Conservation (phyloP, 345 rosid species). For the Hibiscus mutabilis region DNA sequence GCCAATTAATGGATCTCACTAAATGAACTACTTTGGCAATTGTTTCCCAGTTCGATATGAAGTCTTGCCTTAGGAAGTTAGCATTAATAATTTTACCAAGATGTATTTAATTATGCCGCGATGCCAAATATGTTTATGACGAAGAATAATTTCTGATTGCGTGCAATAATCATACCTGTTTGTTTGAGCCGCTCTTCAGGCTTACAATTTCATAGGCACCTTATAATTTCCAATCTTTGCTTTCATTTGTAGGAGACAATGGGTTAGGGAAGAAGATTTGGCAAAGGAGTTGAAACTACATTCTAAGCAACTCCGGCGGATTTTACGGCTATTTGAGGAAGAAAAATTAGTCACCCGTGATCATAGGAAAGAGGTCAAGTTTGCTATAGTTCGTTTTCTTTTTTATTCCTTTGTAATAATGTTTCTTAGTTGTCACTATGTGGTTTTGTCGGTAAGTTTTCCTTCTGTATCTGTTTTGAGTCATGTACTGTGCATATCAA, state of each 20-base stretch:
- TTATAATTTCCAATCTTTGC: background rate
- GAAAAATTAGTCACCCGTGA: slow-evolving; percentile 70
- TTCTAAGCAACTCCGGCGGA: slow-evolving; percentile 73
- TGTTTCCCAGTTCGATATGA: background rate
- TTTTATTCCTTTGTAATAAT: background rate
- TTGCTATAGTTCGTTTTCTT: slow-evolving; percentile 1
- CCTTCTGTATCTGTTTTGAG: background rate
- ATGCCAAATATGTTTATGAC: background rate
- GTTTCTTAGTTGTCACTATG: background rate
- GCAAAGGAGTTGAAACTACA: slow-evolving; percentile 80
- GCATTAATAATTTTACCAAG: background rate
- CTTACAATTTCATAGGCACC: background rate
- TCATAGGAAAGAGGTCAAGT: slow-evolving; percentile 72
- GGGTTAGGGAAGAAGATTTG: slow-evolving; percentile 96
- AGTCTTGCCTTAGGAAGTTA: background rate
- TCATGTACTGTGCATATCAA: background rate
- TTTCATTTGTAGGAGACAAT: slow-evolving; percentile 51
- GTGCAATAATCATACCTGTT: background rate
- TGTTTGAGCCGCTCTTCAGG: background rate
- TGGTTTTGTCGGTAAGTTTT: background rate
- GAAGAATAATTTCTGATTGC: background rate
- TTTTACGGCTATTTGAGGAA: slow-evolving; percentile 64
- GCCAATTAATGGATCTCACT: too few relatives aligned
- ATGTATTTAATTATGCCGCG: background rate
- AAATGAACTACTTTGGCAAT: background rate